These are phyloP conservation scores for Ceratobasidium sp. DNA, from an alignment of 1,284 basidiomycete species.

Conservation along the genomic window DNA sequence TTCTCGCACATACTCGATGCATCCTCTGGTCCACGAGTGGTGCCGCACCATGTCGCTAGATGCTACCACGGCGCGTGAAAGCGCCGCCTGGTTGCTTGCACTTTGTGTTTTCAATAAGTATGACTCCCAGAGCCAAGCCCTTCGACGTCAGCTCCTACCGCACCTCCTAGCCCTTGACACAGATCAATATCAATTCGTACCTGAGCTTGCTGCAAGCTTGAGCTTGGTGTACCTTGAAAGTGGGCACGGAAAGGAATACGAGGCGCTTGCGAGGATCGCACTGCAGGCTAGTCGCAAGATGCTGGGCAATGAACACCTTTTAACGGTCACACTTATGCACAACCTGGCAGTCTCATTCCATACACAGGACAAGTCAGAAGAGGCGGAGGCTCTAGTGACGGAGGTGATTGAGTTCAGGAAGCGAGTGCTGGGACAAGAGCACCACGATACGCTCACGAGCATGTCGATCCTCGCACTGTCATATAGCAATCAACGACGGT, in stretches of 20 bases:
- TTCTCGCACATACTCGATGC: background rate
- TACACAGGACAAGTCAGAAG: background rate
- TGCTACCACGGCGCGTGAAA: background rate
- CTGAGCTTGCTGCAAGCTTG: no score
- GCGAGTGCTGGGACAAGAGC: background rate
- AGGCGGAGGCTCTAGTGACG: background rate
- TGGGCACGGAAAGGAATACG: no score
- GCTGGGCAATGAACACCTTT: background rate
- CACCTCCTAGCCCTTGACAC: background rate
- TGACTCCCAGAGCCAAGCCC: no score
- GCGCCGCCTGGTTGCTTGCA: background rate
- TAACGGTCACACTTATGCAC: background rate
- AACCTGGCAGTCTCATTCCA: background rate
- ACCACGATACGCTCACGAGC: background rate
- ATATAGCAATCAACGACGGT: background rate
- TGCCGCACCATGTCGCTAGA: background rate
- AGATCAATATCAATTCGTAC: background rate
- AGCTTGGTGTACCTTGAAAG: no score
- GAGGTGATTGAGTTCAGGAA: background rate
- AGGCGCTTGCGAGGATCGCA: no score
- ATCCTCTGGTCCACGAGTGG: conserved; percentile 10
- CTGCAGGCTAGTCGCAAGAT: background rate
- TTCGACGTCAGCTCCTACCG: background rate
- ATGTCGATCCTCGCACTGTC: background rate
- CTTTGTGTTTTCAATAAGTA: background rate